Evolutionary conservation across 2,329 filamentous ascomycete genomes (phyloP).

Genomic region (Stemphylium beticola): DNA sequence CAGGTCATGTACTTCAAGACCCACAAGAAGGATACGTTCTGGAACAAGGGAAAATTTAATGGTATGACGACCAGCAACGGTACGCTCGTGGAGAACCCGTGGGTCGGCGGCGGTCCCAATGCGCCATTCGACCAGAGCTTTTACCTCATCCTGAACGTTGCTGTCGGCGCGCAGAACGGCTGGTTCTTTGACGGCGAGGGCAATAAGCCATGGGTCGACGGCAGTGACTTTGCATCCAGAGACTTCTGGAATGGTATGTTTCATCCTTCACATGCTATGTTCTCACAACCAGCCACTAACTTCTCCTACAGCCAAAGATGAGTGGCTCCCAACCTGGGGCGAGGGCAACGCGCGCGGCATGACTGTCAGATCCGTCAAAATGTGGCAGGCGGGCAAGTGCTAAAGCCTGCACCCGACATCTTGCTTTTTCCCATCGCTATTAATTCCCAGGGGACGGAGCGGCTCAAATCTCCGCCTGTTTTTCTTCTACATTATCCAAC

Average conservation of each 20-base stretch:
- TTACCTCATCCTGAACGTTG: slow-evolving; percentile 77
- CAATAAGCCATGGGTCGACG: slow-evolving; percentile 76
- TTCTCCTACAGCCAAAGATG: slow-evolving; percentile 66
- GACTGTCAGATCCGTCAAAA: slow-evolving; percentile 70
- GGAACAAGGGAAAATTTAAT: slow-evolving; percentile 71
- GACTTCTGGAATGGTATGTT: slow-evolving; percentile 36
- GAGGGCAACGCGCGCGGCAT: slow-evolving; percentile 61
- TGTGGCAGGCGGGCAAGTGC: slow-evolving; percentile 51
- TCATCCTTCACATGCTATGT: neutral
- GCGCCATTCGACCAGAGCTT: slow-evolving; percentile 78
- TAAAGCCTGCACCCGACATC: neutral
- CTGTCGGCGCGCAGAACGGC: slow-evolving; percentile 77
- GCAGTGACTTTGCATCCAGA: slow-evolving; percentile 25
- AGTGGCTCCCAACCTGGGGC: slow-evolving; percentile 75
- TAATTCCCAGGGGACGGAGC: neutral
- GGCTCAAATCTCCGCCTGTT: neutral
- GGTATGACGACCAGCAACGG: slow-evolving; percentile 65
- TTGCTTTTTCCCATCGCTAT: neutral
- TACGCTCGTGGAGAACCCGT: slow-evolving; percentile 66
- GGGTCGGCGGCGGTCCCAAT: slow-evolving; percentile 67
- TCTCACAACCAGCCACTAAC: slow-evolving; percentile 52
- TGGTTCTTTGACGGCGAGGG: slow-evolving; percentile 71
- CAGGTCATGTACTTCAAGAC: slow-evolving; percentile 80
- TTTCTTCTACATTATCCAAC: neutral
- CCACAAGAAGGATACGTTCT: slow-evolving; percentile 60